These are phyloP conservation scores for Phylloporus sp. DNA, from an alignment of 768 basidiomycete genomes.

Conservation along the genomic window DNA sequence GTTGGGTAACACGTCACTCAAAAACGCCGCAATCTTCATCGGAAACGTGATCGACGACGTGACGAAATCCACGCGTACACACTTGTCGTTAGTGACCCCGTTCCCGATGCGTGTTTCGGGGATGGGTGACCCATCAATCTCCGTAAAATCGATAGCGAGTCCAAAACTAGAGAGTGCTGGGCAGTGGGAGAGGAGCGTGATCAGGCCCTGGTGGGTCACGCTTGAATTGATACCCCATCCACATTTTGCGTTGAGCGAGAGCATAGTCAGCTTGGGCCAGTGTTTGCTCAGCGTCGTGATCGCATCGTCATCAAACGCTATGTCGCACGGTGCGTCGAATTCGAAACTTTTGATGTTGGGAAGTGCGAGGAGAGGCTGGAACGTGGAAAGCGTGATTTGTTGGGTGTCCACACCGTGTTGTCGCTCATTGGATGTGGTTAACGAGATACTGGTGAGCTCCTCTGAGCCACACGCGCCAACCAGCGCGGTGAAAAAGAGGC, in stretches of 20 bases:
- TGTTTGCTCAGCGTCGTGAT: constrained; percentile 14
- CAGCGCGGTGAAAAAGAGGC: constrained; percentile 21
- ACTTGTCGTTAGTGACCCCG: constrained; percentile 9
- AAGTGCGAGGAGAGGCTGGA: constrained; percentile 17
- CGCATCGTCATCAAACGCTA: constrained; percentile 19
- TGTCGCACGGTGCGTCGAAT: constrained; percentile 18
- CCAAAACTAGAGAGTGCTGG: constrained; percentile 6
- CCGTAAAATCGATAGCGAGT: constrained; percentile 21
- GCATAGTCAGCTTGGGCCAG: constrained; percentile 15
- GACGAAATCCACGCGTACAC: constrained; percentile 13
- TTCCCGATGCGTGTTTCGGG: constrained; percentile 3
- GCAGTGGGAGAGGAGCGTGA: constrained; percentile 17
- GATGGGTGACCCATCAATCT: constrained; percentile 12
- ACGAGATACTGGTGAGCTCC: constrained; percentile 5
- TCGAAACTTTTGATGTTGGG: constrained; percentile 9
- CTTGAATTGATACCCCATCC: constrained; percentile 18
- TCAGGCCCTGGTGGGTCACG: constrained; percentile 22
- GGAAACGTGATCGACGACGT: constrained; percentile 20
- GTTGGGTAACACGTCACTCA: constrained; percentile 23
- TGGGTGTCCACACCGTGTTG: not conserved
- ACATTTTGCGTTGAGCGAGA: constrained; percentile 15
- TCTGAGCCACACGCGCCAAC: constrained; percentile 9
- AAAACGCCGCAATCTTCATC: constrained; percentile 20
- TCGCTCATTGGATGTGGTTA: constrained; percentile 3
- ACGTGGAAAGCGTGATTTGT: constrained; percentile 12